Evolutionary conservation across 2,329 filamentous ascomycete genomes (phyloP).

Genomic region (Penicillium sp.): DNA sequence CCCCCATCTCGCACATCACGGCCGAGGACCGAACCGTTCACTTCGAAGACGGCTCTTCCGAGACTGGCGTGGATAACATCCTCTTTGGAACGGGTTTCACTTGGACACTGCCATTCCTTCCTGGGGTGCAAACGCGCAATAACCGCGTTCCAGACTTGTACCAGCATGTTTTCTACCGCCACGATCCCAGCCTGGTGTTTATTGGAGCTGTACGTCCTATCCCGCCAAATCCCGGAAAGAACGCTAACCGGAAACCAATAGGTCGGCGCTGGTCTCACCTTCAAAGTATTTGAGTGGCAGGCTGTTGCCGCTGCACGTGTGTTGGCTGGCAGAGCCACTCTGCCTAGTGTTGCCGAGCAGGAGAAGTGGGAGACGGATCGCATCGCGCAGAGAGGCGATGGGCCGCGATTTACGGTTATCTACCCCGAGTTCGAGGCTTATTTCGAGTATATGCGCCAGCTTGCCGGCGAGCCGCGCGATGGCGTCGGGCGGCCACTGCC

Average conservation of each 20-base stretch:
- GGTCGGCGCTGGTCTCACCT: conserved; percentile 50
- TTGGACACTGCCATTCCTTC: conserved; percentile 60
- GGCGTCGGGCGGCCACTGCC: conserved; percentile 41
- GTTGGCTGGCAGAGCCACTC: conserved; percentile 49
- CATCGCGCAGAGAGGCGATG: conserved; percentile 52
- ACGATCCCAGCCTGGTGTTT: conserved; percentile 32
- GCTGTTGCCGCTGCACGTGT: conserved; percentile 57
- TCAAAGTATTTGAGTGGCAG: conserved; percentile 66
- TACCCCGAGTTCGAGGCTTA: conserved; percentile 61
- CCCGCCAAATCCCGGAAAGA: not conserved
- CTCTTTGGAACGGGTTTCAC: conserved; percentile 64
- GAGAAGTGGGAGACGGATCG: conserved; percentile 54
- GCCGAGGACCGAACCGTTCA: conserved; percentile 47
- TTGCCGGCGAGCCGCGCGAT: conserved; percentile 42
- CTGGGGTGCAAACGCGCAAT: conserved; percentile 39
- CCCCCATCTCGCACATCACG: conserved; percentile 27
- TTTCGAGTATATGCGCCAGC: conserved; percentile 50
- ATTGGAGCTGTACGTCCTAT: conserved; percentile 43
- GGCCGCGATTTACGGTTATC: conserved; percentile 52
- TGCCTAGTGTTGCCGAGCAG: conserved; percentile 51
- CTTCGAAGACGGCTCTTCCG: conserved; percentile 52
- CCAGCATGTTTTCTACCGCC: conserved; percentile 35
- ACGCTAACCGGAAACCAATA: conserved; percentile 16
- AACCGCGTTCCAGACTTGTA: conserved; percentile 35
- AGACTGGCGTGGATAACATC: conserved; percentile 55